A percentile compares a stretch with the other conserved stretches of the same genome.
These are phyloP conservation scores for Phytopythium litorale DNA, from an alignment of 352 stramenopile genomes.

Conservation along the genomic window DNA sequence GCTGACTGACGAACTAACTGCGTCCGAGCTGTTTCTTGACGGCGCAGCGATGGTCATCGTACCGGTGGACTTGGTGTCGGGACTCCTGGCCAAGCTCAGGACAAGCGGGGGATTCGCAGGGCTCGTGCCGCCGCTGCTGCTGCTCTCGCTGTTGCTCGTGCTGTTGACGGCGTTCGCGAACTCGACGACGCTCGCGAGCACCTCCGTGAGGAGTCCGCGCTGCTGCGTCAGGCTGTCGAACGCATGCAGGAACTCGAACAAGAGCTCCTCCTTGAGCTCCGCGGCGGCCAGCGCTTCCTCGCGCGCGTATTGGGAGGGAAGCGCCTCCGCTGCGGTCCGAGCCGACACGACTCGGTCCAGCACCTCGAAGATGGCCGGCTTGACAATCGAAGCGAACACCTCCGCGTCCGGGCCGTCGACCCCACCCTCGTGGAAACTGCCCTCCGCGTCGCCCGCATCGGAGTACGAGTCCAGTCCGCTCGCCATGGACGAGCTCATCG, in stretches of 20 bases:
- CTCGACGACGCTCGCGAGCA: constrained; percentile 54
- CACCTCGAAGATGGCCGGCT: constrained; percentile 77
- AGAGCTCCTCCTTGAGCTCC: constrained; percentile 57
- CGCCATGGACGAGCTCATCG: constrained; percentile 8
- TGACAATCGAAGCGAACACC: constrained; percentile 64
- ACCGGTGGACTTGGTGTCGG: neutral
- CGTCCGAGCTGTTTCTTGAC: neutral
- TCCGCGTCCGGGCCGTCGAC: constrained; percentile 36
- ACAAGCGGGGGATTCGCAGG: neutral
- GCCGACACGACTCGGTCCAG: constrained; percentile 44
- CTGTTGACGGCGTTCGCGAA: constrained; percentile 19
- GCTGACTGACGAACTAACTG: neutral
- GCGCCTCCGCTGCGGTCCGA: constrained; percentile 14
- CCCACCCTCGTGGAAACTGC: neutral
- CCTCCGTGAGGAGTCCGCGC: constrained; percentile 53
- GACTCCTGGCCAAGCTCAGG: neutral
- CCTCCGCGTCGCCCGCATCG: constrained; percentile 2
- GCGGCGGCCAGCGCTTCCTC: constrained; percentile 25
- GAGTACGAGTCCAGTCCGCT: constrained; percentile 3
- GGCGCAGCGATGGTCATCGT: neutral
- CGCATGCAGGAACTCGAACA: constrained; percentile 76
- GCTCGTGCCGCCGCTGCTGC: neutral
- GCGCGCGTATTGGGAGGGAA: constrained; percentile 3
- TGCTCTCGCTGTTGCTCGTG: neutral
- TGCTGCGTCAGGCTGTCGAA: constrained; percentile 74